These are phyloP conservation scores for Oryza longistaminata DNA, from an alignment of 176 grass and related monocot genomes.

Conservation along the genomic window DNA sequence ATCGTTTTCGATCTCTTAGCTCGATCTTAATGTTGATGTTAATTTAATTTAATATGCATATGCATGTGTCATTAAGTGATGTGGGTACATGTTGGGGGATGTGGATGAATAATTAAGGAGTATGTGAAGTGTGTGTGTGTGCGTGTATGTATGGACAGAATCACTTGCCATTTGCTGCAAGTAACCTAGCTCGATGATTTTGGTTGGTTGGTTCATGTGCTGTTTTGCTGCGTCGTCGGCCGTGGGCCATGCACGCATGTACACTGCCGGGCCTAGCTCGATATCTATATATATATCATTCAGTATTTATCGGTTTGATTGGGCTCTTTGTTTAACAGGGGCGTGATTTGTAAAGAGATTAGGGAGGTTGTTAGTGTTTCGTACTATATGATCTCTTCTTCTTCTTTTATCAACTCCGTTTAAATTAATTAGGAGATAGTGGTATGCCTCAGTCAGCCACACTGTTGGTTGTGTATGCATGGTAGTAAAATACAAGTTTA, in stretches of 20 bases:
- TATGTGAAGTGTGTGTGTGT: neutral
- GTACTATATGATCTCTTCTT: too few relatives aligned
- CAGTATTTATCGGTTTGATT: neutral
- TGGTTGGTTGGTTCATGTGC: neutral
- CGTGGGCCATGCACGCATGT: neutral
- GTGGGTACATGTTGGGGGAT: neutral
- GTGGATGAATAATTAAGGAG: neutral
- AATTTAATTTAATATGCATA: neutral
- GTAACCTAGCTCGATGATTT: neutral
- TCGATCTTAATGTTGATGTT: too few relatives aligned
- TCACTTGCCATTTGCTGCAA: constrained; percentile 21
- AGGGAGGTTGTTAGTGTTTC: too few relatives aligned
- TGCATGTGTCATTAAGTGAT: neutral
- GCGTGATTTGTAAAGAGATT: neutral
- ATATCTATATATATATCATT: neutral
- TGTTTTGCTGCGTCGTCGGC: neutral
- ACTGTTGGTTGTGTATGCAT: neutral
- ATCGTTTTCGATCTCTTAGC: neutral
- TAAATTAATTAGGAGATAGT: too few relatives aligned
- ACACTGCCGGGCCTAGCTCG: neutral
- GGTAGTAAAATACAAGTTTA: neutral
- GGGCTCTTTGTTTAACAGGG: neutral
- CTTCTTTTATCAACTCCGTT: too few relatives aligned
- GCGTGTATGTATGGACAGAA: neutral
- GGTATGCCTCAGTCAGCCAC: neutral